Evolutionary conservation across 805 yeast species (phyloP), one percentile per base, ranked within the genome.

Genomic region (Saturnispora serradocipensis): DNA sequence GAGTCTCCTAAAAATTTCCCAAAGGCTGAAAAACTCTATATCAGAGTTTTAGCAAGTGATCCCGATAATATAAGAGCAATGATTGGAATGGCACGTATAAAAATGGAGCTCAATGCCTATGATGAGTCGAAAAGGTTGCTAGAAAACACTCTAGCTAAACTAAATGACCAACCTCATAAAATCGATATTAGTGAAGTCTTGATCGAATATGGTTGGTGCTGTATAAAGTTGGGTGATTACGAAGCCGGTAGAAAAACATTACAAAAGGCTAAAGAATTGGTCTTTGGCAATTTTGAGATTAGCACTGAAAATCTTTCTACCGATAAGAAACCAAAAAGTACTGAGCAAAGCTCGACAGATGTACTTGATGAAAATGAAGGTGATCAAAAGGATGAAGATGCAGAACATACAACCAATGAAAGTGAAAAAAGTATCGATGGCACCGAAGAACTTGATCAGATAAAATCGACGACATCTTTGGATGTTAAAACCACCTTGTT

Each of bases 1-100:
- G 96, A 91, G 64, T 86, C 97, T 0, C 99, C 98, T 10, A 88
- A 88, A 65, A 86, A 91, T 66, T 88, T 80, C 61, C 72, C 78
- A 2, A 73, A 82, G 25, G 98, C 99, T 0, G 62, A 84, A 28
- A 79, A 78, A 46, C 65, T 89, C 15, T 93, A 84, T 65, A 84
- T 85, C 36, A 69, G 72, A 24, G 79, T 89, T 3, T 70, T 88
- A 25, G 56, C 54, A 16, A 60, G 59, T 3, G 70, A 68, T 52
- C 69, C 70, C 0, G 56, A 65, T 0, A 70, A 70, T 20, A 67
- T 75, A 5, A 74, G 73, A 45, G 96, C 96, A 0, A 72, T 77
- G 51, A 75, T 90, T 39, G 98, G 98, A 11, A 86, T 84, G 63
- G 95, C 93, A 2, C 69, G 86, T 58, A 86, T 93, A 55, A 70